These are phyloP conservation scores for Colletotrichum lini DNA, from an alignment of 2,329 filamentous ascomycete genomes.

Conservation along the genomic window DNA sequence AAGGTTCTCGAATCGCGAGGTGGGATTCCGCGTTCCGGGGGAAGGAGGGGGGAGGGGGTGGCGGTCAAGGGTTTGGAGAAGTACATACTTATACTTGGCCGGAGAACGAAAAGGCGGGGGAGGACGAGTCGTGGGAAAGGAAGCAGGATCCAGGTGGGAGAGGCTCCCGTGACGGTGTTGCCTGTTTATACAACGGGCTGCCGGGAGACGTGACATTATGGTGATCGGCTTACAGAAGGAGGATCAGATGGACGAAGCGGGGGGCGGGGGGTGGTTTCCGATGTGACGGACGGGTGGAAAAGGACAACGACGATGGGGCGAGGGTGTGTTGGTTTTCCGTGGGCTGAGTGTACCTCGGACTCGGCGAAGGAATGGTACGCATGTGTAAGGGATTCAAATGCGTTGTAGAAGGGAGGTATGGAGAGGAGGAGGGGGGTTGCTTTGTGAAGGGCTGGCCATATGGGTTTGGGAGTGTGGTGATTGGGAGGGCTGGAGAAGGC, in stretches of 20 bases:
- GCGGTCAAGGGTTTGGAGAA: background rate
- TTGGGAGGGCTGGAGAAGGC: too few relatives aligned
- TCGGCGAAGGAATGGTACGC: background rate
- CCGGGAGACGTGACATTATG: background rate
- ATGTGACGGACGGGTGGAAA: background rate
- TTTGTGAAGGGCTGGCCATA: too few relatives aligned
- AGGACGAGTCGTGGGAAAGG: background rate
- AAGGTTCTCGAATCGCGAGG: background rate
- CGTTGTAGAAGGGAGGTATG: too few relatives aligned
- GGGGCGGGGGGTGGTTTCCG: background rate
- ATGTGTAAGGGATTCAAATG: background rate
- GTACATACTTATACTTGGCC: background rate
- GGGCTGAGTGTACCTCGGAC: background rate
- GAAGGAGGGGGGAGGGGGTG: too few relatives aligned
- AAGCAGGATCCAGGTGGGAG: background rate
- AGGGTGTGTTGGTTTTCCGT: slow-evolving; percentile 2
- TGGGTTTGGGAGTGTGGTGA: too few relatives aligned
- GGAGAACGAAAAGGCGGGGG: background rate
- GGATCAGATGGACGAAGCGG: background rate
- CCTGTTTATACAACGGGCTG: background rate
- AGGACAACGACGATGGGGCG: background rate
- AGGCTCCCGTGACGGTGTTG: background rate
- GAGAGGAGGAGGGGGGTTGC: too few relatives aligned
- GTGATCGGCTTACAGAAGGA: background rate
- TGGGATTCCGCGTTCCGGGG: background rate